Percentiles rank a stretch among this genome's conserved stretches.
Evolutionary conservation across 495 filamentous ascomycete species (phyloP).

Genomic region (Viridothelium virens): DNA sequence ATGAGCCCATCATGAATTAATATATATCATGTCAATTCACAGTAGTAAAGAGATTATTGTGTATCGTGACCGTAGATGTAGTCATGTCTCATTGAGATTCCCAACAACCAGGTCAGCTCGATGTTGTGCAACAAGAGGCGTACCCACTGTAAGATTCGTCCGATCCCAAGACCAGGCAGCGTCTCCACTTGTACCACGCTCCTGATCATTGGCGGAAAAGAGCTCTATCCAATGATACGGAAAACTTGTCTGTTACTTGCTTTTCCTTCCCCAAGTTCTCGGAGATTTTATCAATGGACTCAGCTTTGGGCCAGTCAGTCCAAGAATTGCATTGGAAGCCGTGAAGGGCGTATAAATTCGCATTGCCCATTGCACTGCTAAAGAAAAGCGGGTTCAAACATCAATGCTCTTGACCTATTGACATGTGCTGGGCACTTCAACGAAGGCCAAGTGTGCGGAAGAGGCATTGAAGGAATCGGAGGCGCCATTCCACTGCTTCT

Average conservation of each 20-base stretch:
- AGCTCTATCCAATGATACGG: background rate
- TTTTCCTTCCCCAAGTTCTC: background rate
- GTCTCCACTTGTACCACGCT: background rate
- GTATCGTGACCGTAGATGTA: background rate
- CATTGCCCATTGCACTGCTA: background rate
- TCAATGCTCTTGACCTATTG: background rate
- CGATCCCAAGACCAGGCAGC: constrained; percentile 6
- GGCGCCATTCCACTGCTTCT: background rate
- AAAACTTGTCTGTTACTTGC: background rate
- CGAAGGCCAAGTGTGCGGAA: background rate
- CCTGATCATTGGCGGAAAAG: background rate
- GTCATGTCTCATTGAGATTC: constrained; percentile 8
- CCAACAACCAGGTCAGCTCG: constrained; percentile 7
- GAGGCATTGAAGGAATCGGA: background rate
- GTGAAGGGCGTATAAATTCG: background rate
- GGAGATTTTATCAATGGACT: background rate
- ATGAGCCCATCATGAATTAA: background rate
- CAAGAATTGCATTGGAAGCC: background rate
- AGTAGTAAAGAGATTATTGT: background rate
- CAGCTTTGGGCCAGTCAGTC: background rate
- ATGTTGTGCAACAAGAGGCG: constrained; percentile 8
- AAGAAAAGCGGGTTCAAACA: background rate
- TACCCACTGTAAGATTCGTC: background rate
- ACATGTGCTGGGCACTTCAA: background rate
- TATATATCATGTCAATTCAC: background rate